Conservation (phyloP, 2,329 filamentous ascomycete genomes). For the Proliferodiscus dingleyae region DNA sequence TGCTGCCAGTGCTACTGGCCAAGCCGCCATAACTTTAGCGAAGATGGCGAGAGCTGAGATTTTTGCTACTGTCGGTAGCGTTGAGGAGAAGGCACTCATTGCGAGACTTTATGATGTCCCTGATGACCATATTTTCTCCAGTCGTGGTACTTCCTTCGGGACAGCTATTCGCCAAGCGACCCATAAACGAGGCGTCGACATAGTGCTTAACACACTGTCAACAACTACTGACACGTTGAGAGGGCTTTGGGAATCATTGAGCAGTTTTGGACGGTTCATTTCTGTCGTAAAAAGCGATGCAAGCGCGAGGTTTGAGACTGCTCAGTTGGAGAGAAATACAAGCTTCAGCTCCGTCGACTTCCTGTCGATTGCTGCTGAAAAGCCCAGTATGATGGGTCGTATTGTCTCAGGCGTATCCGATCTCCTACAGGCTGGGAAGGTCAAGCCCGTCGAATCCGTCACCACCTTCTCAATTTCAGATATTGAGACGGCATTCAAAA, state of each 20-base stretch:
- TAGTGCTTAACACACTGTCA: conserved; percentile 28
- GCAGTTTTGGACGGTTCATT: conserved; percentile 36
- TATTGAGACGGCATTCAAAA: conserved; percentile 24
- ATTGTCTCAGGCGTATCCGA: conserved; percentile 36
- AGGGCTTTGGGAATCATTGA: conserved; percentile 32
- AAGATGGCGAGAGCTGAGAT: conserved; percentile 21
- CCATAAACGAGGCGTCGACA: conserved; percentile 24
- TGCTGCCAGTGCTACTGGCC: conserved; percentile 32
- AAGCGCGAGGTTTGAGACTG: conserved; percentile 28
- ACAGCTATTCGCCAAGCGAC: conserved; percentile 21
- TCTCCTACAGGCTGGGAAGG: conserved; percentile 32
- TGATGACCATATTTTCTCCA: conserved; percentile 21
- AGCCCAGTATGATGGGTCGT: conserved; percentile 37
- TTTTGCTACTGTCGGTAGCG: conserved; percentile 26
- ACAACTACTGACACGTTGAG: conserved; percentile 22
- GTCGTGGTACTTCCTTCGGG: conserved; percentile 20
- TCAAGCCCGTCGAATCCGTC: conserved; percentile 36
- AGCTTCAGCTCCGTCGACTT: conserved; percentile 41
- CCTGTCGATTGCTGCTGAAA: conserved; percentile 37
- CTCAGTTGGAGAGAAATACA: conserved; percentile 35
- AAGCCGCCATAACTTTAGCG: conserved; percentile 33
- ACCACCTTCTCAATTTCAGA: conserved; percentile 34
- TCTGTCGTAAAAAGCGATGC: conserved; percentile 35
- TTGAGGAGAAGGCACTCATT: conserved; percentile 20
- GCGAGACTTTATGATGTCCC: conserved; percentile 16